phyloP scores from a whole-genome alignment of 805 yeast species.

The Metschnikowia continentalis region DNA sequence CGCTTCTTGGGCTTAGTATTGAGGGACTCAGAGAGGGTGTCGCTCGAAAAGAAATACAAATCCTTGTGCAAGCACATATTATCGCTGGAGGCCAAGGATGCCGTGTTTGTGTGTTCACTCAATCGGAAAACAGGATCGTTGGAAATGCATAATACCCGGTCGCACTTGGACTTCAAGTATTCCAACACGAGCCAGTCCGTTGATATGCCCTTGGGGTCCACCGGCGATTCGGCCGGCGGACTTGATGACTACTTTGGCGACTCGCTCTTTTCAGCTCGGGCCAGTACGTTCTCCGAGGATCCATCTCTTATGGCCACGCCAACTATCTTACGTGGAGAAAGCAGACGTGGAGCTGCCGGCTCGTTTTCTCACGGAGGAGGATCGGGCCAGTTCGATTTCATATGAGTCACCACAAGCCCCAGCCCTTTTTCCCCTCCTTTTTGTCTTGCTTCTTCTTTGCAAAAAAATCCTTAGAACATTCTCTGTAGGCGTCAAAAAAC shows the following conservation, averaged over 20 bases:
- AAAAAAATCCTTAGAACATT: conserved; percentile 52
- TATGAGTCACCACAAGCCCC: conserved; percentile 37
- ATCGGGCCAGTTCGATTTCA: background rate
- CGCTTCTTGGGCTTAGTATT: conserved; percentile 4
- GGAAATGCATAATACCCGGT: conserved; percentile 32
- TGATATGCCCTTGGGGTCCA: background rate
- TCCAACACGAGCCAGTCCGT: conserved; percentile 1
- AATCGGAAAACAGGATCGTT: conserved; percentile 34
- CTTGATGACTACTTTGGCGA: background rate
- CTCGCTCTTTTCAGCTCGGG: background rate
- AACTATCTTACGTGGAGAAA: background rate
- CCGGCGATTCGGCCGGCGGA: background rate
- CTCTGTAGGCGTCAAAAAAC: conserved; percentile 89
- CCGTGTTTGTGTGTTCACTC: conserved; percentile 30
- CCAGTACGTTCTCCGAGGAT: conserved; percentile 3
- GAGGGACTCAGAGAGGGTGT: conserved; percentile 1
- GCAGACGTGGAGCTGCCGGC: conserved; percentile 2
- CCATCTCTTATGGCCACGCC: conserved; percentile 7
- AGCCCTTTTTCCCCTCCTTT: conserved; percentile 37
- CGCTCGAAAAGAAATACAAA: conserved; percentile 5
- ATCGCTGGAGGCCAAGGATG: background rate
- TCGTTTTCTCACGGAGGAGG: conserved; percentile 3
- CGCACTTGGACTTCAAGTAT: conserved; percentile 21
- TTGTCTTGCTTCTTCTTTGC: conserved; percentile 35
- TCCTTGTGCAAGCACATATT: conserved; percentile 2